Evolutionary conservation across 768 basidiomycete species (phyloP).

Genomic region (Hericium coralloides): DNA sequence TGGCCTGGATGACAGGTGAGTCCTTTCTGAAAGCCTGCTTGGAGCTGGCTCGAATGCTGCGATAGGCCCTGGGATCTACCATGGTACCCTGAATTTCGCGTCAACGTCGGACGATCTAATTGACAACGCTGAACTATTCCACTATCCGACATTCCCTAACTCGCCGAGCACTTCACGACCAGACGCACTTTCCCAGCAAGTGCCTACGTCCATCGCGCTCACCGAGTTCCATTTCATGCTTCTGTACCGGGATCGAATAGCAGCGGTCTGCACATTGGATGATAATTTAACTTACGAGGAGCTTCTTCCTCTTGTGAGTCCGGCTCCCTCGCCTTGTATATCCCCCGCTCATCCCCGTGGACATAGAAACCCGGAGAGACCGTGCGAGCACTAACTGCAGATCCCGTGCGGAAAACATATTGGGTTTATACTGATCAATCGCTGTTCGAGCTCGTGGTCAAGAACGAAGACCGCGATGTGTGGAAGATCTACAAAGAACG

Average conservation of each 20-base stretch:
- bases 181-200: conserved; percentile 21
- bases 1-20: conserved; percentile 92
- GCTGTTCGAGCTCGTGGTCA: conserved; percentile 77
- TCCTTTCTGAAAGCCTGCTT: background rate
- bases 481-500: conserved; percentile 87
- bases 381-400: conserved; percentile 68
- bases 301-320: conserved; percentile 62
- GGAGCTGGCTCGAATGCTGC: conserved; percentile 1
- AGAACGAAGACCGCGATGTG: conserved; percentile 88
- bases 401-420: conserved; percentile 82
- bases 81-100: conserved; percentile 68
- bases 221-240: conserved; percentile 92
- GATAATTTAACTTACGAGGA: conserved; percentile 84
- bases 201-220: conserved; percentile 70
- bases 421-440: conserved; percentile 91
- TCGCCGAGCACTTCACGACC: conserved; percentile 22
- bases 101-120: conserved; percentile 64
- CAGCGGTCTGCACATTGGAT: conserved; percentile 71
- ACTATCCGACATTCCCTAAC: conserved; percentile 48
- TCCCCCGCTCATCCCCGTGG: background rate
- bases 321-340: background rate
- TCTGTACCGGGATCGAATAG: conserved; percentile 69
- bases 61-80: conserved; percentile 81
- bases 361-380: conserved; percentile 65
- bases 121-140: conserved; percentile 69